Conservation (phyloP, 1,284 basidiomycete species). For the Irpex sp. region DNA sequence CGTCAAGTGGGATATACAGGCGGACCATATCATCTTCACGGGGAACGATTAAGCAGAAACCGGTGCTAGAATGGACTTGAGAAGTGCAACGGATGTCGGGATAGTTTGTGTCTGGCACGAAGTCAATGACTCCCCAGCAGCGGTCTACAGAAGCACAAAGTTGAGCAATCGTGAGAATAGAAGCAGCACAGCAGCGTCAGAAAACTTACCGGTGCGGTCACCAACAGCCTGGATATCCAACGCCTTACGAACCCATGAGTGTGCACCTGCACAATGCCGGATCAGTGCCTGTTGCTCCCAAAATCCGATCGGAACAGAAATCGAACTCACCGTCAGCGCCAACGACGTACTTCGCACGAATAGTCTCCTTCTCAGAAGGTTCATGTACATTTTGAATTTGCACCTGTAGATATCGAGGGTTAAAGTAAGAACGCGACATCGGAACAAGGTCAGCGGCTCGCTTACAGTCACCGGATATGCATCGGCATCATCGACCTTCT, state of each 20-base stretch:
- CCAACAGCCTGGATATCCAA: conserved; percentile 75
- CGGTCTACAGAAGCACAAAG: conserved; percentile 39
- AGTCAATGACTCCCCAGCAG: conserved; percentile 79
- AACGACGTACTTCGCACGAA: conserved; percentile 52
- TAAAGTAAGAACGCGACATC: background rate
- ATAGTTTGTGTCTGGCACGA: conserved; percentile 69
- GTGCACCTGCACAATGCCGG: conserved; percentile 44
- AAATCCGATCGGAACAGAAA: background rate
- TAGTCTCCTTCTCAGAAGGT: conserved; percentile 35
- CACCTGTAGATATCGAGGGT: conserved; percentile 20
- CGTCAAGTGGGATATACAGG: conserved; percentile 71
- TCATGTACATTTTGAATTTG: conserved; percentile 28
- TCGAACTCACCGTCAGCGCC: conserved; percentile 46
- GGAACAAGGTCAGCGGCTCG: background rate
- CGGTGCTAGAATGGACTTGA: conserved; percentile 55
- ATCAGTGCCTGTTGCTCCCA: conserved; percentile 2
- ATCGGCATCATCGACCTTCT: conserved; percentile 16
- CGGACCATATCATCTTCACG: conserved; percentile 70
- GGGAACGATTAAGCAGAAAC: conserved; percentile 70
- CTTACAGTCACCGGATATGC: conserved; percentile 52
- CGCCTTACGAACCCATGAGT: conserved; percentile 76
- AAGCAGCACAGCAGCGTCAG: background rate
- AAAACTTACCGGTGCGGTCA: conserved; percentile 57
- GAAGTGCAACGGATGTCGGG: conserved; percentile 76
- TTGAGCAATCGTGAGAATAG: background rate